Evolutionary conservation across 257 asterid genomes (phyloP).

Genomic region (Lithospermum erythrorhizon): DNA sequence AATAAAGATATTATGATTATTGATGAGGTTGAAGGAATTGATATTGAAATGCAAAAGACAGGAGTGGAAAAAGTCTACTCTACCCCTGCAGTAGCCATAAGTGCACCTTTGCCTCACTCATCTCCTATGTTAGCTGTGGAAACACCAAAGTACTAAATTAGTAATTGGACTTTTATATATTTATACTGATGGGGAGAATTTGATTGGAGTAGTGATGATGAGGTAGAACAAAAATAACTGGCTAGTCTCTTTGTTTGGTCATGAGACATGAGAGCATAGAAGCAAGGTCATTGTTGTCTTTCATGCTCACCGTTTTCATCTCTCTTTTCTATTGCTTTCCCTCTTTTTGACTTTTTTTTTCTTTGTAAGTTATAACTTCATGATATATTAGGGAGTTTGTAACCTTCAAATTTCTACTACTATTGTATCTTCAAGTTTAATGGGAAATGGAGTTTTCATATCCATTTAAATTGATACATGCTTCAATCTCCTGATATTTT

Average conservation of each 20-base stretch:
- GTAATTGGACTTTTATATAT: neutral
- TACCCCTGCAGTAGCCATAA: conserved; percentile 30
- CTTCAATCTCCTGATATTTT: too few relatives aligned
- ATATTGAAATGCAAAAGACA: conserved; percentile 17
- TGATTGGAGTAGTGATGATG: too few relatives aligned
- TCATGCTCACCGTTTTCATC: too few relatives aligned
- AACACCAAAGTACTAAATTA: conserved; percentile 28
- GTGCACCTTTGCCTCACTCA: conserved; percentile 27
- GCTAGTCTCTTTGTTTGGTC: neutral
- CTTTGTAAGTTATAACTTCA: too few relatives aligned
- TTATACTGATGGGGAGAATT: neutral
- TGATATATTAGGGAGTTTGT: too few relatives aligned
- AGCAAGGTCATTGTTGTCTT: neutral
- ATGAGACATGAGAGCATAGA: neutral
- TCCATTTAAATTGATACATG: too few relatives aligned
- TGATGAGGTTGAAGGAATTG: conserved; percentile 56
- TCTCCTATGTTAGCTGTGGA: conserved; percentile 53
- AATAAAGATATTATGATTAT: conserved; percentile 9
- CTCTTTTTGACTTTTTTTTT: too few relatives aligned
- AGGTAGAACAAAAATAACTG: too few relatives aligned
- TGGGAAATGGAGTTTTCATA: too few relatives aligned
- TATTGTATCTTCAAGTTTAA: too few relatives aligned
- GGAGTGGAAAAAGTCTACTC: conserved; percentile 9
- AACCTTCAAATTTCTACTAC: too few relatives aligned
- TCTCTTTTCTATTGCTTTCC: too few relatives aligned